Evolutionary conservation across 2,329 filamentous ascomycete genomes (phyloP), one percentile per base, ranked within the genome.

Genomic region (Phialemoniopsis sp.): DNA sequence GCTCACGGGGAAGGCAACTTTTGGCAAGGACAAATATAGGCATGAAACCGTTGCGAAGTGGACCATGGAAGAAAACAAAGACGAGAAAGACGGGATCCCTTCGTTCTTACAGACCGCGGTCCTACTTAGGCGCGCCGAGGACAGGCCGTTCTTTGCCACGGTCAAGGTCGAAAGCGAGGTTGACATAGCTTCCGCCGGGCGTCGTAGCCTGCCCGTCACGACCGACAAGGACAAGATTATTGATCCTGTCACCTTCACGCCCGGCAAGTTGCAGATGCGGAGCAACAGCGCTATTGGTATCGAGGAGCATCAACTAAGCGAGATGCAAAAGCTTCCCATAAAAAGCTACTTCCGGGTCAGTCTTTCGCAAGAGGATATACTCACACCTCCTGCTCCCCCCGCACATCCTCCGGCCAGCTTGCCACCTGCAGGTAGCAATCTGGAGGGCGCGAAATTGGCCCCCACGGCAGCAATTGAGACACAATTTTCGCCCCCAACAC

Each of bases 101-200:
- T 32, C 40, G n/a, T 39, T 42, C 21, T 19, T 42, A 36, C 40
- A 42, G 36, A 33, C 40, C n/a, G 40, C 40, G 8, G 40, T 42
- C 21, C 36, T 42, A 29, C 36, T 42, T 10, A 38, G 36, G 18
- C 40, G 40, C 3, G 5, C 6, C 12, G 4, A 16, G 4, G 30
- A 8, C 3, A 21, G 8, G n/a, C 10, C 40, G 10, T 42, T 42
- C 32, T 15, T 33, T 10, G 36, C 32, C 7, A 30, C n/a, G 13
- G 32, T 42, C 19, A 26, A 19, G 10, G 29, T 42, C 4, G 2
- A 14, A 19, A 42, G 40, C 36, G 16, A 21, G 7, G 40, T 39
- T 15, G 36, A 42, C 19, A 4, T 39, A 2, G 17, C 18, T 13
- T 32, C 40, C 8, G 28, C 32, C 7, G 32, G 32, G 3, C 18